Percentiles rank a stretch among this genome's conserved stretches.
Evolutionary conservation across 257 asterid species (phyloP).

Genomic region (Striga asiatica): DNA sequence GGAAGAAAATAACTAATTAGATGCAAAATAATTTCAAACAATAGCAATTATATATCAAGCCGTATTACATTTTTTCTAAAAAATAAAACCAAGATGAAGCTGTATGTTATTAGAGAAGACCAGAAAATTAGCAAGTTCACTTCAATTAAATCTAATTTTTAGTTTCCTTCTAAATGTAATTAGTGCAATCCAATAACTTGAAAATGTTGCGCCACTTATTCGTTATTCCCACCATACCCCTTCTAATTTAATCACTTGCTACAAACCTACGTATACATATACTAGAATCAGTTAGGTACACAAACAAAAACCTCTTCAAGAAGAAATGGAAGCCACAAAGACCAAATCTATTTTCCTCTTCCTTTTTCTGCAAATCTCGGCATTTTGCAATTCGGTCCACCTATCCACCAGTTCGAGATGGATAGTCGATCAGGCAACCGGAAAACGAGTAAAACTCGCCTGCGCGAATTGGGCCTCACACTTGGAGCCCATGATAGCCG

Average conservation of each 20-base stretch:
- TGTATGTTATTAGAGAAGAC: no score
- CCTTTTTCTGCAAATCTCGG: slow-evolving; percentile 8
- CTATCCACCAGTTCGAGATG: slow-evolving; percentile 50
- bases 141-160: no score
- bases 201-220: neutral
- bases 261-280: no score
- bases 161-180: neutral
- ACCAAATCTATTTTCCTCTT: slow-evolving; percentile 8
- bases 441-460: slow-evolving; percentile 40
- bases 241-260: no score
- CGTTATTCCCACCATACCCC: no score
- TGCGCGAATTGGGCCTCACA: slow-evolving; percentile 59
- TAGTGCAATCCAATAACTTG: neutral
- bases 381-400: slow-evolving; percentile 21
- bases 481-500: slow-evolving; percentile 47
- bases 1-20: no score
- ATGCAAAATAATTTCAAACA: no score
- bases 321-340: neutral
- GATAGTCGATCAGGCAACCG: slow-evolving; percentile 32
- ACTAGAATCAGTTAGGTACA: no score
- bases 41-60: no score
- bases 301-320: neutral
- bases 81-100: no score
- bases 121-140: no score
- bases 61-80: no score